Conservation (phyloP, 2,329 filamentous ascomycete genomes). For the Fusarium pseudonygamai region DNA sequence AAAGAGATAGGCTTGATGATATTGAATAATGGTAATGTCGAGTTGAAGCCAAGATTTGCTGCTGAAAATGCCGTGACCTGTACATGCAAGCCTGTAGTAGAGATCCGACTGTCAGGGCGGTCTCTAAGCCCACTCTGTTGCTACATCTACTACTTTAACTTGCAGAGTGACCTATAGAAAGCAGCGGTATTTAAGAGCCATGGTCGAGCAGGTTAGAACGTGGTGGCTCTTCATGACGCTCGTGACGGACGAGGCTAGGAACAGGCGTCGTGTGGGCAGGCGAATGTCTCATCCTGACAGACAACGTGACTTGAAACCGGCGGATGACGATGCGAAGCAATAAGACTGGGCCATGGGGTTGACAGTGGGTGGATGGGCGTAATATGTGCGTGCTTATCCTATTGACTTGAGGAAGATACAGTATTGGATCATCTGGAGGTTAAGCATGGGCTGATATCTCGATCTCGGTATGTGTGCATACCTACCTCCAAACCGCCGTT, state of each 20-base stretch:
- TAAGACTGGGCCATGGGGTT: slow-evolving; percentile 8
- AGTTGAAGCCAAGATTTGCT: slow-evolving; percentile 17
- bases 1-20: slow-evolving; percentile 32
- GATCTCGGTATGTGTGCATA: slow-evolving; percentile 1
- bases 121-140: not conserved
- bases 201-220: not conserved
- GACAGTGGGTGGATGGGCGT: not conserved
- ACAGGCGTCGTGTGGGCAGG: slow-evolving; percentile 15
- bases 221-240: slow-evolving; percentile 12
- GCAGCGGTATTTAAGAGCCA: not conserved
- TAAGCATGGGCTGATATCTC: slow-evolving; percentile 28
- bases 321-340: slow-evolving; percentile 26
- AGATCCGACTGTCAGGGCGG: not conserved
- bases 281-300: slow-evolving; percentile 22
- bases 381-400: not conserved
- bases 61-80: not conserved
- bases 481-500: not conserved
- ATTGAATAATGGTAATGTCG: slow-evolving; percentile 47
- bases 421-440: slow-evolving; percentile 20
- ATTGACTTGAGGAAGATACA: not conserved
- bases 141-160: not conserved
- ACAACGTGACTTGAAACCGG: slow-evolving; percentile 33
- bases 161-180: not conserved
- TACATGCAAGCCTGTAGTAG: not conserved
- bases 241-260: slow-evolving; percentile 23